phyloP scores from a whole-genome alignment of 768 basidiomycete species.

The Lentinus tigrinus region DNA sequence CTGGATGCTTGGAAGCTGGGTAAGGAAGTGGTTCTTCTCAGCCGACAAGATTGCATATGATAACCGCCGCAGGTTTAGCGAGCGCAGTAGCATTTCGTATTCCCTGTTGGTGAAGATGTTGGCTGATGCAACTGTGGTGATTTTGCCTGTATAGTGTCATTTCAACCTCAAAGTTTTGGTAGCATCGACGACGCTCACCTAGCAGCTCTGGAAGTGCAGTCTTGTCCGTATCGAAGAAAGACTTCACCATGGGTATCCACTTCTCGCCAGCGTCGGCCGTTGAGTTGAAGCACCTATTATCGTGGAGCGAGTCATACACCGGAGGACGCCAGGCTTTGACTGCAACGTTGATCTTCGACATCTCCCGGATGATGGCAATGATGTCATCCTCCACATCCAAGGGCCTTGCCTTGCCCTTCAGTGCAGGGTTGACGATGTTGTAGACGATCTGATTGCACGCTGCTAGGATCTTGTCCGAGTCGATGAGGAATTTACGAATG shows the following conservation, averaged over 20 bases:
- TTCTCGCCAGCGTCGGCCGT: conserved; percentile 49
- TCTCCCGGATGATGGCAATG: conserved; percentile 69
- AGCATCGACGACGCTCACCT: conserved; percentile 42
- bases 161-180: neutral
- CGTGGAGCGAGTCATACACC: conserved; percentile 79
- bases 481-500: conserved; percentile 75
- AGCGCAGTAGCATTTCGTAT: conserved; percentile 86
- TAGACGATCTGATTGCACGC: conserved; percentile 83
- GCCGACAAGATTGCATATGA: conserved; percentile 85
- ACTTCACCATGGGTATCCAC: conserved; percentile 80
- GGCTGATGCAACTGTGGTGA: conserved; percentile 83
- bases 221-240: conserved; percentile 84
- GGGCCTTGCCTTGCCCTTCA: conserved; percentile 80
- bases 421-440: conserved; percentile 76
- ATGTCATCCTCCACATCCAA: conserved; percentile 73
- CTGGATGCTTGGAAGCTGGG: conserved; percentile 89
- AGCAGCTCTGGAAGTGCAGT: conserved; percentile 82
- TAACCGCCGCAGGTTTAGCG: conserved; percentile 82
- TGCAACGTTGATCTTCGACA: conserved; percentile 74
- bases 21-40: conserved; percentile 89
- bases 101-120: conserved; percentile 97
- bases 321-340: conserved; percentile 83
- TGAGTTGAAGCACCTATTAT: conserved; percentile 85
- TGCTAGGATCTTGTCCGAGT: conserved; percentile 79
- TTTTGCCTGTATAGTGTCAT: conserved; percentile 50